phyloP scores from a whole-genome alignment of 441 rosid species.

The Syzygium malaccense region DNA sequence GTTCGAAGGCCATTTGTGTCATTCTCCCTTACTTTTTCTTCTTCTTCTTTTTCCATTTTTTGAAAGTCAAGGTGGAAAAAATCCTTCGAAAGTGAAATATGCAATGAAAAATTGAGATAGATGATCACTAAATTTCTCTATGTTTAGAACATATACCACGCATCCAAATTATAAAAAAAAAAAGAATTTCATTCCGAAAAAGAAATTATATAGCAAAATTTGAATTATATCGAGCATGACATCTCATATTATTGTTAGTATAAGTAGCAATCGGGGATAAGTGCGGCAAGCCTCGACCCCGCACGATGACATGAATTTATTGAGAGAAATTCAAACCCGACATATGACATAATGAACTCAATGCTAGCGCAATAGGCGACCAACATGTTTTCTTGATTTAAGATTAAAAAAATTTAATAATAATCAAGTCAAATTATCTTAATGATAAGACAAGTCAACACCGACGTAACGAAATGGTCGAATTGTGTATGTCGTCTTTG shows the following conservation, averaged over 20 bases:
- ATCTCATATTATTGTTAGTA: background rate
- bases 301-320: background rate
- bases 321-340: background rate
- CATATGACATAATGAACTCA: background rate
- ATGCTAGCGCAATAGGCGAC: background rate
- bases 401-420: background rate
- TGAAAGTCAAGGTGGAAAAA: too few relatives aligned
- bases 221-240: background rate
- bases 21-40: too few relatives aligned
- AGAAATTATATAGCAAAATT: background rate
- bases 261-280: background rate
- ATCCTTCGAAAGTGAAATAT: too few relatives aligned
- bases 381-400: background rate
- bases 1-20: too few relatives aligned
- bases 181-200: background rate
- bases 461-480: background rate
- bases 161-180: too few relatives aligned
- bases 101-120: too few relatives aligned
- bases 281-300: background rate
- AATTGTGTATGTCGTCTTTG: background rate
- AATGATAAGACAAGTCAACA: background rate
- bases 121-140: too few relatives aligned
- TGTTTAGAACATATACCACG: too few relatives aligned
- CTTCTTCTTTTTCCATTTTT: too few relatives aligned
- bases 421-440: background rate